Percentiles rank a stretch among this genome's conserved stretches.
These are phyloP conservation scores for Neurospora africana DNA, from an alignment of 495 filamentous ascomycete species.

Conservation along the genomic window DNA sequence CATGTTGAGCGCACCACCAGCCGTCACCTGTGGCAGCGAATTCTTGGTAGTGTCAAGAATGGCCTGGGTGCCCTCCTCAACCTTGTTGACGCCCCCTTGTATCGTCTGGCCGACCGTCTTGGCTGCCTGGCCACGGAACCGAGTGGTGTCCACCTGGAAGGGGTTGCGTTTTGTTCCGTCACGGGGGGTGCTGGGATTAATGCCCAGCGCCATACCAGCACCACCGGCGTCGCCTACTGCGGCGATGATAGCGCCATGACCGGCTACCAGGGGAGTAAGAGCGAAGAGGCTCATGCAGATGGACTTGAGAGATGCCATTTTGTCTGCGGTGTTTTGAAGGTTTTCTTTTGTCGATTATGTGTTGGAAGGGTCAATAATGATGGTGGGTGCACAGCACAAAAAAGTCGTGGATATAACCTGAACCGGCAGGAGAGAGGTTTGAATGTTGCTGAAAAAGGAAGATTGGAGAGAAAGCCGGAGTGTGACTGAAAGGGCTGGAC, in stretches of 20 bases:
- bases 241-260: slow-evolving; percentile 38
- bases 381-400: background rate
- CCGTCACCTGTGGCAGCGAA: slow-evolving; percentile 37
- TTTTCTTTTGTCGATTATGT: background rate
- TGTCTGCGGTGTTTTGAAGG: slow-evolving; percentile 5
- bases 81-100: slow-evolving; percentile 32
- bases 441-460: background rate
- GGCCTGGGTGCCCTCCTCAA: slow-evolving; percentile 35
- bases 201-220: slow-evolving; percentile 34
- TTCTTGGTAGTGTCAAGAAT: slow-evolving; percentile 37
- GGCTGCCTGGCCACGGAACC: slow-evolving; percentile 35
- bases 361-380: background rate
- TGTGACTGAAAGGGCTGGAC: background rate
- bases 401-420: background rate
- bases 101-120: slow-evolving; percentile 35
- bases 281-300: slow-evolving; percentile 17
- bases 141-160: slow-evolving; percentile 44
- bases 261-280: slow-evolving; percentile 29
- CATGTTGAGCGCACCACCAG: slow-evolving; percentile 39
- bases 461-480: background rate
- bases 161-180: slow-evolving; percentile 40
- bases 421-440: slow-evolving; percentile 18
- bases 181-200: slow-evolving; percentile 40
- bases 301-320: slow-evolving; percentile 23
- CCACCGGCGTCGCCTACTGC: slow-evolving; percentile 41